A percentile compares a stretch with the other conserved stretches of the same genome.
phyloP scores from a whole-genome alignment of 2,329 filamentous ascomycete genomes.

The Venturia asperata region DNA sequence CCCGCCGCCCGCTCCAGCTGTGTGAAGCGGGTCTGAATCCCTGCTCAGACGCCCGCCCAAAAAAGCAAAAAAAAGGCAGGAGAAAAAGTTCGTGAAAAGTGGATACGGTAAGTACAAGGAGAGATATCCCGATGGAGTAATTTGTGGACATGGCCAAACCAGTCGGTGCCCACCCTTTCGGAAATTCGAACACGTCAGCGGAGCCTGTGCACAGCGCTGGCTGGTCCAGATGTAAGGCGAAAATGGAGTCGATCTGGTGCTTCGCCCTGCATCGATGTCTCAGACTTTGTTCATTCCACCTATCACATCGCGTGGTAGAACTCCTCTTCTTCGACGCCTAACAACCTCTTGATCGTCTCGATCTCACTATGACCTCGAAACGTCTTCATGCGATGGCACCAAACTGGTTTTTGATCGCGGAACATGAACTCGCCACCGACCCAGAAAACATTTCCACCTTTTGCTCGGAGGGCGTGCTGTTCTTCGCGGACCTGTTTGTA shows the following conservation, averaged over 20 bases:
- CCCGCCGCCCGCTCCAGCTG: not conserved
- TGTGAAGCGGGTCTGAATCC: not conserved
- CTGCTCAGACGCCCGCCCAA: not conserved
- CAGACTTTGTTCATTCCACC: not conserved
- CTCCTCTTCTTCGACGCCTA: constrained; percentile 29
- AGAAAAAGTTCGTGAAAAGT: not conserved
- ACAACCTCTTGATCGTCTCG: constrained; percentile 28
- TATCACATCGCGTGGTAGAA: constrained; percentile 4
- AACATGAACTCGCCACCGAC: constrained; percentile 38
- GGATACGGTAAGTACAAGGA: not conserved
- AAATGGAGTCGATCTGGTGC: not conserved
- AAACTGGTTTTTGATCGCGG: constrained; percentile 34
- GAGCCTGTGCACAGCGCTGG: not conserved
- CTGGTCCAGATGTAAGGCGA: not conserved
- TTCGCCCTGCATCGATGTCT: not conserved
- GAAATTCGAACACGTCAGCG: not conserved
- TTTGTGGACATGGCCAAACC: not conserved
- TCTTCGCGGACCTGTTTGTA: constrained; percentile 1
- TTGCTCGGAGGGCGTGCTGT: constrained; percentile 20
- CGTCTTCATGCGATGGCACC: constrained; percentile 38
- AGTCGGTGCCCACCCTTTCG: not conserved
- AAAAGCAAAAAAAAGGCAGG: not conserved
- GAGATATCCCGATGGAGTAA: not conserved
- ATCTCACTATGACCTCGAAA: constrained; percentile 34
- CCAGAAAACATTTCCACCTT: constrained; percentile 34